Percentiles rank a stretch among this genome's conserved stretches.
Conservation (phyloP, 1,139 yeast species). For the Arxiozyma slooffiae region DNA sequence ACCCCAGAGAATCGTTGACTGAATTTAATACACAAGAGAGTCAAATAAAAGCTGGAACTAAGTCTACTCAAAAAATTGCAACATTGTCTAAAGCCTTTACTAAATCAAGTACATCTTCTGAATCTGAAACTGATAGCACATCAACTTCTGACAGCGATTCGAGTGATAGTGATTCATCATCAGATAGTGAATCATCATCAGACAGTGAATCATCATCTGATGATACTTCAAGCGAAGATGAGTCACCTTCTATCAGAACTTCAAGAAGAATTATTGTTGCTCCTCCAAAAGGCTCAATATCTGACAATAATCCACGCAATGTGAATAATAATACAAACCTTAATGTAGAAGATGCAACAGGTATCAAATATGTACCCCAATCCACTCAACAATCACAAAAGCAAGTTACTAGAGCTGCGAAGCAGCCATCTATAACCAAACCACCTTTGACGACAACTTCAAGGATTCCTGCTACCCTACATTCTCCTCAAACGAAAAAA, state of each 20-base stretch:
- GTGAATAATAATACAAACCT: not conserved
- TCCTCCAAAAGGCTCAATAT: slow-evolving; percentile 11
- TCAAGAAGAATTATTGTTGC: slow-evolving; percentile 11
- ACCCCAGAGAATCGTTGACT: not conserved
- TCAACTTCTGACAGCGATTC: slow-evolving; percentile 4
- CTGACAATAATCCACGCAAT: slow-evolving; percentile 7
- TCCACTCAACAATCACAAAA: slow-evolving; percentile 10
- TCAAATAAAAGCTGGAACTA: not conserved
- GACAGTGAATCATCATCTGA: slow-evolving; percentile 9
- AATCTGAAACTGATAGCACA: not conserved
- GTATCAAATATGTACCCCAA: slow-evolving; percentile 12
- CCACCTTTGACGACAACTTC: not conserved
- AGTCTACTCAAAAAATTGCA: not conserved
- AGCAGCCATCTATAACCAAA: not conserved
- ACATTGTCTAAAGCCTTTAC: not conserved
- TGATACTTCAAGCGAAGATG: slow-evolving; percentile 16
- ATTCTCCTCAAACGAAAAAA: not conserved
- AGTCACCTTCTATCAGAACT: slow-evolving; percentile 8
- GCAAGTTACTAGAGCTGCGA: not conserved
- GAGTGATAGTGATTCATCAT: slow-evolving; percentile 5
- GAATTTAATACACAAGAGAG: not conserved
- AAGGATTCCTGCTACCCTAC: not conserved
- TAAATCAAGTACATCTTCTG: not conserved
- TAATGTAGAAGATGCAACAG: slow-evolving; percentile 1
- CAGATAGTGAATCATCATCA: slow-evolving; percentile 7